Evolutionary conservation across 1,284 basidiomycete species (phyloP), one percentile per base, ranked within the genome.

Genomic region (Cutaneotrichosporon curvatum): DNA sequence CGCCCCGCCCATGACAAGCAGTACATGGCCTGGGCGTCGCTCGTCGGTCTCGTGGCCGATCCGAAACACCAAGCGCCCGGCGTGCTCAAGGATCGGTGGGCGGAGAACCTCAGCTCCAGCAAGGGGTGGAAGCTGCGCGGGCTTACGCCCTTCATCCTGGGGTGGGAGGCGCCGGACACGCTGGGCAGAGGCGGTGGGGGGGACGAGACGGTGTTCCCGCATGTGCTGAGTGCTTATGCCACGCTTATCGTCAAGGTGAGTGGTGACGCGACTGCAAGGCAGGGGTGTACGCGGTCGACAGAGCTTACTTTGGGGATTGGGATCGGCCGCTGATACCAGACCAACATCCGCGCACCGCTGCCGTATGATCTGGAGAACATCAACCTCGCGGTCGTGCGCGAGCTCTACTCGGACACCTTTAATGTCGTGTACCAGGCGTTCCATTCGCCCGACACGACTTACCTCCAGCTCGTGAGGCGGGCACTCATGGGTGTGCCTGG

Each of bases 281-380:
- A n/a, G 38, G 19, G 14, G 8, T 10, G 32, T 16, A 15, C 32
- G 32, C 8, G 8, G 9, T 34, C 14, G 8, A 15, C 32, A 28
- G 25, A 12, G 8, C 32, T 34, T 7, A 34, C 32, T 14, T n/a
- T n/a, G n/a, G n/a, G n/a, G n/a, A n/a, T n/a, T n/a, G n/a, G n/a
- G n/a, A n/a, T n/a, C 8, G 20, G 6, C n/a, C 22, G 22, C 22
- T 42, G 21, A 42, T 8, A 10, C 25, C 23, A 43, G 42, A 43
- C 42, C 15, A 43, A 43, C 34, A 37, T 43, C 34, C 42, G 42
- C 33, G 42, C 42, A 4, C 42, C 42, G n/a, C 34, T 43, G 32
- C 42, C 42, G 0, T 28, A 28, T 12, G 25, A 28, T 12, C 25
- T 28, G 25, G 23, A 32, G 16, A 25, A 20, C 1, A 9, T 43